Evolutionary conservation across 1,284 basidiomycete species (phyloP).

Genomic region (Schizophyllum amplum): DNA sequence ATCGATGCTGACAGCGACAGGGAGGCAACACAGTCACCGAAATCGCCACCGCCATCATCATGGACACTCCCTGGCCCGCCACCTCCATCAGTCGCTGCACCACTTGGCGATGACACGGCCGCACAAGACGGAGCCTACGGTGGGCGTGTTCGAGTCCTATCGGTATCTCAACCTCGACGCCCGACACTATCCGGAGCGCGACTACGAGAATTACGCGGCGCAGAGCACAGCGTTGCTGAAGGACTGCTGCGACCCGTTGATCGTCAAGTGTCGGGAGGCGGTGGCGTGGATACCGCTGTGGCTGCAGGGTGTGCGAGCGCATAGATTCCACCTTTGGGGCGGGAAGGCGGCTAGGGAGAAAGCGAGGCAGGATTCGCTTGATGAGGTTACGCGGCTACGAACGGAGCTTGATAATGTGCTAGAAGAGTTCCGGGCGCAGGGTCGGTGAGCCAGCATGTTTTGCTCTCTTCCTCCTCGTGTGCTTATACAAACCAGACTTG

Average conservation of each 20-base stretch:
- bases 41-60: conserved; percentile 25
- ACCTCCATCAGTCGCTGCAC: conserved; percentile 20
- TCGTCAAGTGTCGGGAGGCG: conserved; percentile 38
- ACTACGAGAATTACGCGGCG: conserved; percentile 42
- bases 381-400: conserved; percentile 30
- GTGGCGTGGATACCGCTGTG: conserved; percentile 43
- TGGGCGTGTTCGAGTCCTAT: conserved; percentile 78
- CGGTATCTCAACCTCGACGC: conserved; percentile 73
- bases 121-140: conserved; percentile 43
- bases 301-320: conserved; percentile 36
- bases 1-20: conserved; percentile 9
- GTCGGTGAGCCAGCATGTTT: conserved; percentile 32
- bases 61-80: conserved; percentile 18
- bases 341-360: conserved; percentile 21
- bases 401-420: conserved; percentile 32
- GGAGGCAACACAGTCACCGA: conserved; percentile 13
- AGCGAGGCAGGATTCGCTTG: conserved; percentile 25
- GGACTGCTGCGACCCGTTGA: conserved; percentile 49
- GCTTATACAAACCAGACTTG: conserved; percentile 40
- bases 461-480: too few relatives aligned
- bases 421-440: conserved; percentile 40
- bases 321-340: conserved; percentile 32
- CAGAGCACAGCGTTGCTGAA: conserved; percentile 46
- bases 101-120: conserved; percentile 22
- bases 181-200: conserved; percentile 41